Conservation (phyloP, 2,329 filamentous ascomycete species). For the Exophiala calicioides region DNA sequence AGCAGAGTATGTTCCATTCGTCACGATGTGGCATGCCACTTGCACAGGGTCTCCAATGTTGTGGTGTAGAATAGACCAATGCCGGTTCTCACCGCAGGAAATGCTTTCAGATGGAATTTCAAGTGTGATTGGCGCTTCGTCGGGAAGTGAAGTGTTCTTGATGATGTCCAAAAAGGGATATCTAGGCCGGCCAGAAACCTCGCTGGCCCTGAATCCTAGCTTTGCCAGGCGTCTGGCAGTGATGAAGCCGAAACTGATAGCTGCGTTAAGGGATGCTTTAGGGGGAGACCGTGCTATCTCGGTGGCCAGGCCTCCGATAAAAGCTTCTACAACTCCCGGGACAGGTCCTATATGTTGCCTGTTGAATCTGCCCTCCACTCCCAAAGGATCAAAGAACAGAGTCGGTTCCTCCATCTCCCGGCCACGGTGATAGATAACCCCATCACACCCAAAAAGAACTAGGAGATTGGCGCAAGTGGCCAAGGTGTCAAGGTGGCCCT, state of each 20-base stretch:
- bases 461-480: conserved; percentile 4
- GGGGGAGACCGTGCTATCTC: background rate
- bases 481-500: background rate
- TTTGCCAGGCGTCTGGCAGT: background rate
- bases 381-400: conserved; percentile 2
- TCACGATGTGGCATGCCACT: conserved; percentile 1
- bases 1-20: background rate
- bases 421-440: conserved; percentile 3
- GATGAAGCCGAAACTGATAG: background rate
- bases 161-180: background rate
- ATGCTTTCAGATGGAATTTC: conserved; percentile 1
- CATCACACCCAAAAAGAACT: background rate
- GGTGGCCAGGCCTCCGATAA: background rate
- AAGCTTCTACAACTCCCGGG: conserved; percentile 1
- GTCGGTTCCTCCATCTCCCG: background rate
- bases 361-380: background rate
- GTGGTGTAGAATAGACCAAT: conserved; percentile 2
- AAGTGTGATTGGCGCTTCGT: background rate
- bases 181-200: background rate
- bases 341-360: background rate
- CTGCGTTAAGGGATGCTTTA: too few relatives aligned
- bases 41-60: background rate
- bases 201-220: background rate
- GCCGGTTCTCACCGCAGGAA: background rate
- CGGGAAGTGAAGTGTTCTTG: background rate